Evolutionary conservation across 2,329 filamentous ascomycete genomes (phyloP), one percentile per base, ranked within the genome.

Genomic region (Fusarium sacchari): DNA sequence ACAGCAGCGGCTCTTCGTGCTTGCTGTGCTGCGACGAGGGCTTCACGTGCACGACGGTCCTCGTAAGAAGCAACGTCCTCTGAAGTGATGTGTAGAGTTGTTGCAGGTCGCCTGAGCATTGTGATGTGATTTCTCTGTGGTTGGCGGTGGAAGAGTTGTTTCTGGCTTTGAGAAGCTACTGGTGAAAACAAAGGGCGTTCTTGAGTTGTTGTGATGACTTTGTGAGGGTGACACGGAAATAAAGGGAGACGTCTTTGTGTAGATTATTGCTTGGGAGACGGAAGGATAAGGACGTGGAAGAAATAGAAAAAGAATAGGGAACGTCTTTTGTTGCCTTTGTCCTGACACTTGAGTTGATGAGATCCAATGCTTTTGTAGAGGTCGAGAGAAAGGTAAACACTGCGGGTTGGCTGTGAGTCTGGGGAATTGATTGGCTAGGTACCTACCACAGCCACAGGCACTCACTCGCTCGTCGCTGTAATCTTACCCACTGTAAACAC

Each of bases 41-140:
- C 83, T 69, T 85, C 82, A 60, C 81, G 81, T 30, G 83, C 84
- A 69, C 90, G 88, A 34, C 87, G 86, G 80, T 92, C 90, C 78
- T 94, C 92, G 82, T 93, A 94, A 60, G 88, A 85, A 43, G 91
- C 90, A 43, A 94, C 86, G 80, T 94, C 92, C 78, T 93, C 90
- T 53, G 89, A 85, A 6, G 92, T 94, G 72, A 94, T 88, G 61
- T 87, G 85, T 71, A 94, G 89, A 20, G 88, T 88, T 52, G 92
- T 94, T 17, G 92, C 88, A 22, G 89, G 88, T 50, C 92, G 89
- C 76, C 91, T 90, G 75, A 93, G 89, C 90, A 93, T 91, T 13
- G 67, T 66, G 15, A 15, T 13, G 67, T 66, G 15, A 15, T 17
- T 40, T 24, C 17, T 60, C 53, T 26, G 18, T 61, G 37, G 55